These are phyloP conservation scores for Backusella sp. DNA, from an alignment of 192 early-diverging fungal species.

Conservation along the genomic window DNA sequence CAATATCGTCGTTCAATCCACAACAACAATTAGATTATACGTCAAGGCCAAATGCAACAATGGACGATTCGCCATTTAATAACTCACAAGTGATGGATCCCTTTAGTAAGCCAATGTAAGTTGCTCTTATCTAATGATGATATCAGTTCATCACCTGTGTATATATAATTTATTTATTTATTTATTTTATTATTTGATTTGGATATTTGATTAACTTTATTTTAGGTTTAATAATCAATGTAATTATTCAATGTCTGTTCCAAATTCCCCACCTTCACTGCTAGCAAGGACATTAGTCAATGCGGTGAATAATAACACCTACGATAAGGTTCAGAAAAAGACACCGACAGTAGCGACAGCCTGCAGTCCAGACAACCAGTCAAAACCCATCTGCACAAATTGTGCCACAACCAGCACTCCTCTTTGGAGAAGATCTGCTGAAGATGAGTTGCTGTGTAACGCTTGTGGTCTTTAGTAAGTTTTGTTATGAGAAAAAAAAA, in stretches of 20 bases:
- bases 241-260: conserved; percentile 12
- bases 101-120: neutral
- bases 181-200: neutral
- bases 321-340: neutral
- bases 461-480: conserved; percentile 92
- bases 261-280: conserved; percentile 5
- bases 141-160: neutral
- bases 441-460: conserved; percentile 91
- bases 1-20: neutral
- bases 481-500: neutral
- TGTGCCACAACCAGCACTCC: conserved; percentile 83
- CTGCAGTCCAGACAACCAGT: neutral
- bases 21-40: neutral
- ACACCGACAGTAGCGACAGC: neutral
- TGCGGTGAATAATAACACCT: neutral
- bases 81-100: neutral
- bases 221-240: conserved; percentile 10
- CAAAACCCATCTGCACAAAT: conserved; percentile 55
- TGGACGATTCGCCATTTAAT: neutral
- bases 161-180: neutral
- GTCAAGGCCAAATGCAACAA: neutral
- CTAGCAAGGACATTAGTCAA: neutral
- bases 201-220: neutral
- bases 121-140: neutral
- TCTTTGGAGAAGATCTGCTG: conserved; percentile 87